Conservation (phyloP, 192 early-diverging fungal genomes). For the Pilobolus umbonatus region DNA sequence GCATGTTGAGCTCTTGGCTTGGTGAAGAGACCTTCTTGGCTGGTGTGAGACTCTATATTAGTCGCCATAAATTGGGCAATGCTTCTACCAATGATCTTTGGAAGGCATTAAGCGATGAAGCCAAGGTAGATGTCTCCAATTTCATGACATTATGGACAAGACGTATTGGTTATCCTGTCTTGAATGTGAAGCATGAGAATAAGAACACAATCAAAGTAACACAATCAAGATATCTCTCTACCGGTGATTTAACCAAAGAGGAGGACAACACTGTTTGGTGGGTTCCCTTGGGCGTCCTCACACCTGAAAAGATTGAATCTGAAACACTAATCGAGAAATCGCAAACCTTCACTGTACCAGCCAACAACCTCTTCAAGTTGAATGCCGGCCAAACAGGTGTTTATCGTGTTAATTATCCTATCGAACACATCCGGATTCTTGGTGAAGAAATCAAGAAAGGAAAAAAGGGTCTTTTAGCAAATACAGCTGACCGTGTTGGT, state of each 20-base stretch:
- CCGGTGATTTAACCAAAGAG: slow-evolving; percentile 68
- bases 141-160: slow-evolving; percentile 91
- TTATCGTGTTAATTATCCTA: slow-evolving; percentile 80
- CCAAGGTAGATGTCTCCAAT: slow-evolving; percentile 71
- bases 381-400: slow-evolving; percentile 78
- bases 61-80: slow-evolving; percentile 80
- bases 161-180: slow-evolving; percentile 81
- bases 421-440: slow-evolving; percentile 44
- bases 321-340: slow-evolving; percentile 35
- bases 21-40: slow-evolving; percentile 65
- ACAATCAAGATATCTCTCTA: slow-evolving; percentile 83
- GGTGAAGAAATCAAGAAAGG: slow-evolving; percentile 48
- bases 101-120: slow-evolving; percentile 71
- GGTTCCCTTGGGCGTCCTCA: slow-evolving; percentile 71
- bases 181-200: slow-evolving; percentile 58
- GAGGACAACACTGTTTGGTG: slow-evolving; percentile 84
- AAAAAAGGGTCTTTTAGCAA: slow-evolving; percentile 47
- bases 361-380: slow-evolving; percentile 72
- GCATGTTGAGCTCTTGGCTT: slow-evolving; percentile 82
- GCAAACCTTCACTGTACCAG: slow-evolving; percentile 42
- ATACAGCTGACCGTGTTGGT: slow-evolving; percentile 72
- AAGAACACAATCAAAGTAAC: slow-evolving; percentile 51
- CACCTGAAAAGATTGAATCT: slow-evolving; percentile 26
- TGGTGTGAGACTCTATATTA: slow-evolving; percentile 72
- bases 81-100: slow-evolving; percentile 87